A percentile compares a stretch with the other conserved stretches of the same genome.
phyloP scores from a whole-genome alignment of 1,284 basidiomycete species.

The Microbotryum saponariae region DNA sequence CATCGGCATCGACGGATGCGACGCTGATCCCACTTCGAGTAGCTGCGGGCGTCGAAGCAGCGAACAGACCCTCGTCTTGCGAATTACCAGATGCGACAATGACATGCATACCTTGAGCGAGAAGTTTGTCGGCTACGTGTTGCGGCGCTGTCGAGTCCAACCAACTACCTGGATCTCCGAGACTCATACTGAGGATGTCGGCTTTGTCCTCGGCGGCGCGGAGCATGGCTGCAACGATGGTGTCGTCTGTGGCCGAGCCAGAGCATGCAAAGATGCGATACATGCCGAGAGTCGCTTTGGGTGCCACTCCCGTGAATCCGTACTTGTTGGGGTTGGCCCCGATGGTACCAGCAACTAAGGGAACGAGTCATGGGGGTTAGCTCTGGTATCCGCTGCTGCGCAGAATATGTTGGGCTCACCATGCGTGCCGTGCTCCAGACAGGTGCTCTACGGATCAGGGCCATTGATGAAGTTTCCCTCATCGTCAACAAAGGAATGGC shows the following conservation, averaged over 20 bases:
- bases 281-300: conserved; percentile 28
- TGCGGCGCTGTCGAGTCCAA: conserved; percentile 50
- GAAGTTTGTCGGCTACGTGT: no score
- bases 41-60: conserved; percentile 1
- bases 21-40: conserved; percentile 8
- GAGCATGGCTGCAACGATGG: neutral
- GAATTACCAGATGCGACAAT: conserved; percentile 7
- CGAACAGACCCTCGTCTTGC: conserved; percentile 9
- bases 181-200: no score
- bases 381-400: no score
- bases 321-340: conserved; percentile 30
- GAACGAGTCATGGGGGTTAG: no score
- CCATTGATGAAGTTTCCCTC: conserved; percentile 35
- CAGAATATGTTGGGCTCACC: conserved; percentile 1
- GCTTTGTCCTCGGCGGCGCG: no score
- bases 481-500: conserved; percentile 50
- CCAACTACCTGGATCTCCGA: conserved; percentile 48
- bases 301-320: conserved; percentile 33
- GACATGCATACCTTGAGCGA: neutral
- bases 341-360: conserved; percentile 26
- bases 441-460: conserved; percentile 30
- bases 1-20: neutral
- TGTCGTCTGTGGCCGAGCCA: no score
- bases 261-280: conserved; percentile 23
- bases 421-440: conserved; percentile 5